These are phyloP conservation scores for Atkinsonella hypoxylon DNA, from an alignment of 2,329 filamentous ascomycete genomes.

Conservation along the genomic window DNA sequence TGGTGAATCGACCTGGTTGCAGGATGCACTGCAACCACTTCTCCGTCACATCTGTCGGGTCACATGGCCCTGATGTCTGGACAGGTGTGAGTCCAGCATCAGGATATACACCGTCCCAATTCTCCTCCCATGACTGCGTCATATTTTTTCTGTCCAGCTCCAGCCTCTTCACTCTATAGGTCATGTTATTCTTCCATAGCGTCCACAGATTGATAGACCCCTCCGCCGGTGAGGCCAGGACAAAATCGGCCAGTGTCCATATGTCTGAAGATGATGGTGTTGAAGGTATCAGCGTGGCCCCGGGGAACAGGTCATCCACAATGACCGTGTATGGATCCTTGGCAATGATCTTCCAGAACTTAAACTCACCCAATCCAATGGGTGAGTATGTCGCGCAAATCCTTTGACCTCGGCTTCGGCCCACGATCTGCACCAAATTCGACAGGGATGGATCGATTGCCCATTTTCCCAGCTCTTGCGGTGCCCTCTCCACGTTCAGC, in stretches of 20 bases:
- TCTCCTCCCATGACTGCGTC: constrained; percentile 46
- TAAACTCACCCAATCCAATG: constrained; percentile 79
- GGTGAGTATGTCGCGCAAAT: constrained; percentile 77
- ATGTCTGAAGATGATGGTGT: constrained; percentile 60
- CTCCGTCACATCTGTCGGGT: constrained; percentile 60
- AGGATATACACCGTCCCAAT: constrained; percentile 59
- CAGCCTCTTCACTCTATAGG: constrained; percentile 62
- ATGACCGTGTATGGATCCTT: constrained; percentile 51
- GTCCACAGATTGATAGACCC: constrained; percentile 56
- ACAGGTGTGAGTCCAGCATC: constrained; percentile 44
- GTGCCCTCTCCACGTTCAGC: constrained; percentile 51
- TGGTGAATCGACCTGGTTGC: constrained; percentile 70
- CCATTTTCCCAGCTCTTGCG: constrained; percentile 60
- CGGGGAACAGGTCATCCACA: constrained; percentile 60
- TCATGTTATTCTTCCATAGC: constrained; percentile 75
- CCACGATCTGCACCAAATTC: constrained; percentile 63
- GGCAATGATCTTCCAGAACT: constrained; percentile 71
- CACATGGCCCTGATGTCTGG: constrained; percentile 47
- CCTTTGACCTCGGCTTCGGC: constrained; percentile 38
- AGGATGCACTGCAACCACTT: constrained; percentile 81
- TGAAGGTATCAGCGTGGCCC: constrained; percentile 47
- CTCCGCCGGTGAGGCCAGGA: constrained; percentile 43
- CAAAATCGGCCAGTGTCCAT: constrained; percentile 72
- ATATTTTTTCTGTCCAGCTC: constrained; percentile 59
- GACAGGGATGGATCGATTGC: constrained; percentile 68